Percentiles rank a stretch among this genome's conserved stretches.
phyloP scores from a whole-genome alignment of 352 stramenopile genomes.

The Globisporangium paroecandrum region DNA sequence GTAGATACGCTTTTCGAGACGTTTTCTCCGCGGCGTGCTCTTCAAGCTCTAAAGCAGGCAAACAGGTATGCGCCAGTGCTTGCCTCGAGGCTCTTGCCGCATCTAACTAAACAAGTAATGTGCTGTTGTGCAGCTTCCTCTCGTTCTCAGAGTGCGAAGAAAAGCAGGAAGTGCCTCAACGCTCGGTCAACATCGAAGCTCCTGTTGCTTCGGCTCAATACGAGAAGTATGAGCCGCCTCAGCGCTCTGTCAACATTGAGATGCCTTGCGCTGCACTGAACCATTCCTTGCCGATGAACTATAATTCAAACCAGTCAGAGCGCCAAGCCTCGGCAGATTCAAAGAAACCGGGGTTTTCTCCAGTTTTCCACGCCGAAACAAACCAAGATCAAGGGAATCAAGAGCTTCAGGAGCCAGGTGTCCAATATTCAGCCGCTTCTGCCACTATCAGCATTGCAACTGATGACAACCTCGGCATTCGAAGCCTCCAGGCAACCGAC shows the following conservation, averaged over 20 bases:
- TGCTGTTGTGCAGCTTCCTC: conserved; percentile 8
- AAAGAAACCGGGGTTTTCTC: neutral
- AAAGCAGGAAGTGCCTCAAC: neutral
- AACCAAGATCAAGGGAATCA: neutral
- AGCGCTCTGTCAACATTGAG: neutral
- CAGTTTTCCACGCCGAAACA: neutral
- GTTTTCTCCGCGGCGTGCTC: conserved; percentile 49
- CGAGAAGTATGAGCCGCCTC: neutral
- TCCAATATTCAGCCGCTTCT: neutral
- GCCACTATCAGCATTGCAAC: neutral
- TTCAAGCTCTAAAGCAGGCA: conserved; percentile 38
- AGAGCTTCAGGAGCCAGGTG: neutral
- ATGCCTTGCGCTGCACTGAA: neutral
- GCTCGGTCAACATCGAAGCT: conserved; percentile 5
- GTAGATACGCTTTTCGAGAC: conserved; percentile 54
- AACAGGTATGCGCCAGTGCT: conserved; percentile 29
- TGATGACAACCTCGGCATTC: neutral
- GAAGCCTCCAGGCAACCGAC: neutral
- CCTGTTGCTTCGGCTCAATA: neutral
- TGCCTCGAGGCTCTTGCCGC: neutral
- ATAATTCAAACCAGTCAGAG: neutral
- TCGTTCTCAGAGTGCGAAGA: conserved; percentile 7
- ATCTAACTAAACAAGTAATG: neutral
- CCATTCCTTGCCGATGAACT: too few relatives aligned
- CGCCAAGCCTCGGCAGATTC: neutral